Evolutionary conservation across 139 green algal species (phyloP), one percentile per base, ranked within the genome.

Genomic region (Picochlorum sp.): DNA sequence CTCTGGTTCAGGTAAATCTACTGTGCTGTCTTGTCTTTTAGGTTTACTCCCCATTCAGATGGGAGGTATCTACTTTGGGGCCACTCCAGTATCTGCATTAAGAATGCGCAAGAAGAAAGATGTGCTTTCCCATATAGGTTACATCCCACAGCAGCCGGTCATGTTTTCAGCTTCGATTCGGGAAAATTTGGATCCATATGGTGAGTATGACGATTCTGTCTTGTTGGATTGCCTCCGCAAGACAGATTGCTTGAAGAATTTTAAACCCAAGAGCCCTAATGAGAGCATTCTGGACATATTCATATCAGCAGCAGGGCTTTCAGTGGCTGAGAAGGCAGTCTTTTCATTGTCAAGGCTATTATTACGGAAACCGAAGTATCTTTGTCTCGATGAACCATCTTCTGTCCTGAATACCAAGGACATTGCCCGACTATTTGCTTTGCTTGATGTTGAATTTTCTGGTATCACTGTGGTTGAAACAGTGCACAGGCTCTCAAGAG

Each of bases 1-100:
- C 50, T 82, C 80, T 71, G 81, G 69, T 30, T 82, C 83, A 3
- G 87, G 87, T n/a, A 90, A 90, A 70, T 81, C 67, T 71, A 80
- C 68, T 41, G 30, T 85, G 20, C 15, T 92, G 26, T 75, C 75
- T 18, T 74, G 68, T 13, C 55, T 90, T 68, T 54, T 88, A 63
- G 65, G 85, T 24, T 65, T 92, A 30, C 49, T 68, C 32, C 72
- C 83, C 61, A 61, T 78, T 2, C 24, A 13, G 7, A 51, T 10
- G 18, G 83, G 81, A 5, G 4, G 9, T 13, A 79, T 85, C 38
- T 15, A 47, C 23, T 15, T 49, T 10, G 65, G 87, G 2, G 66
- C 73, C 38, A 75, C 76, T 10, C 47, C 11, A 54, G 18, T 54
- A 26, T 21, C 34, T 41, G 34, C 34, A 41, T 41, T 65, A 0